Conservation (phyloP, 768 basidiomycete genomes). For the Podaxis sp. region DNA sequence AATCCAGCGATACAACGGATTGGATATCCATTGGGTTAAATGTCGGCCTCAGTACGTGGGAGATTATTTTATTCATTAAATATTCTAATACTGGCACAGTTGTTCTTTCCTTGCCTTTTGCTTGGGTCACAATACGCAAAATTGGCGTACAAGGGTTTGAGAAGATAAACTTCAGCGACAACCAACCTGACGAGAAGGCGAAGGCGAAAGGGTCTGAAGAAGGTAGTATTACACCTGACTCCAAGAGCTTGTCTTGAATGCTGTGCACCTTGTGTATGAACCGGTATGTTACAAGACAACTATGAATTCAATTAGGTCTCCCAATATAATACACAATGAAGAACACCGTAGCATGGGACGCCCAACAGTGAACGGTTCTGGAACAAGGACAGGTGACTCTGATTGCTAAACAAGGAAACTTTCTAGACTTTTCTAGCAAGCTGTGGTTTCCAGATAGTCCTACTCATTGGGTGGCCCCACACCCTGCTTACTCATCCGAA, state of each 20-base stretch:
- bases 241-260: neutral
- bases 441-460: neutral
- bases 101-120: constrained; percentile 30
- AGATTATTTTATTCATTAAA: neutral
- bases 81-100: constrained; percentile 17
- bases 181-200: neutral
- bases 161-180: constrained; percentile 21
- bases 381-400: neutral
- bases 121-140: constrained; percentile 30
- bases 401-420: neutral
- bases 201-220: neutral
- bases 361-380: neutral
- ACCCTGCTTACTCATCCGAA: neutral
- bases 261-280: neutral
- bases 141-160: constrained; percentile 29
- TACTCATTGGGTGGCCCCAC: neutral
- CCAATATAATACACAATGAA: too few relatives aligned
- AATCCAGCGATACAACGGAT: constrained; percentile 31
- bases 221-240: neutral
- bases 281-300: neutral
- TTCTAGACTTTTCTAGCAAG: neutral
- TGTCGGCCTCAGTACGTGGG: constrained; percentile 29
- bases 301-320: neutral
- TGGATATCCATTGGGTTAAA: constrained; percentile 35
- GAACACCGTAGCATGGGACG: too few relatives aligned